Evolutionary conservation across 257 asterid species (phyloP).

Genomic region (Eustoma russellianum): DNA sequence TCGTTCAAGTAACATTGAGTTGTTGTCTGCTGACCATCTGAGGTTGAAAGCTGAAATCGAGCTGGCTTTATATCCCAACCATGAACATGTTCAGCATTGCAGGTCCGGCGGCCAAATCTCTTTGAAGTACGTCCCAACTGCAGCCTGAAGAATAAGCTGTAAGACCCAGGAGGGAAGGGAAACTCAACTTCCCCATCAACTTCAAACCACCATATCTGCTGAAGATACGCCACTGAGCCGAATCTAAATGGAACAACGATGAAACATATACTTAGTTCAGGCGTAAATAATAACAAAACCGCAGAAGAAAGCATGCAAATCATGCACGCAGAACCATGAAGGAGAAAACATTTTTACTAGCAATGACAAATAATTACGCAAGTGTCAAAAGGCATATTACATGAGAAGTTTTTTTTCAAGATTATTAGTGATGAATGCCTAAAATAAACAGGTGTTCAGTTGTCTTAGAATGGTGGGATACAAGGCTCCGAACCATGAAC

Average conservation of each 20-base stretch:
- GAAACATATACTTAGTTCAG: background rate
- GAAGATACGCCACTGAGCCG: slow-evolving; percentile 74
- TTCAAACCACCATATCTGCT: slow-evolving; percentile 98
- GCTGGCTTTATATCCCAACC: slow-evolving; percentile 91
- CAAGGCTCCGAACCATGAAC: too few relatives aligned
- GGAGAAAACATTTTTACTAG: background rate
- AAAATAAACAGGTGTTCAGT: too few relatives aligned
- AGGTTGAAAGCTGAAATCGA: slow-evolving; percentile 61
- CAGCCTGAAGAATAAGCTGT: slow-evolving; percentile 69
- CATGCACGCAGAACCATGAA: too few relatives aligned
- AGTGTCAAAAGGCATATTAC: too few relatives aligned
- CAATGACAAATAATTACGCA: too few relatives aligned
- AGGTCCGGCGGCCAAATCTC: slow-evolving; percentile 58
- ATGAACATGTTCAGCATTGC: slow-evolving; percentile 65
- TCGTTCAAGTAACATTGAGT: slow-evolving; percentile 73
- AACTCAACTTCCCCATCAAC: slow-evolving; percentile 79
- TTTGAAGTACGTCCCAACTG: slow-evolving; percentile 59
- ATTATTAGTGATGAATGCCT: too few relatives aligned
- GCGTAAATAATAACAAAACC: background rate
- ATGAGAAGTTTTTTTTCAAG: too few relatives aligned
- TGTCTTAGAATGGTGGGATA: too few relatives aligned
- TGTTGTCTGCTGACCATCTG: slow-evolving; percentile 66
- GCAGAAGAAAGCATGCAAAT: background rate
- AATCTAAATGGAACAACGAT: slow-evolving; percentile 31
- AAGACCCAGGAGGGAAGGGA: slow-evolving; percentile 72